Evolutionary conservation across 2,329 filamentous ascomycete genomes (phyloP), one percentile per base, ranked within the genome.

Genomic region (Dothiorella sarmentorum): DNA sequence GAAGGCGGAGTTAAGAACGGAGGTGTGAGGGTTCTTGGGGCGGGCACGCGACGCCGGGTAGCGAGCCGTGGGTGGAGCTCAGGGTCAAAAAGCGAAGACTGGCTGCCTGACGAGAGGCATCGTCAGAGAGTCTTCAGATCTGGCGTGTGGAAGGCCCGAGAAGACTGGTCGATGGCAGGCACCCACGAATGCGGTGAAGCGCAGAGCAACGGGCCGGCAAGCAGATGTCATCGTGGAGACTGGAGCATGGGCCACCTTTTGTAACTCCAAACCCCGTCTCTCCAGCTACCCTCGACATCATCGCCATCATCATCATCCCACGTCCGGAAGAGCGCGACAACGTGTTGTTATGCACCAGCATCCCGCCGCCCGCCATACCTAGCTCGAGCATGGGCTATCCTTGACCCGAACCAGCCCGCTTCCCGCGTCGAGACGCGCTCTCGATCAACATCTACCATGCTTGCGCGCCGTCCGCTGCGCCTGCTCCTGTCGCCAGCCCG

Each of bases 51-150:
- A 47, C 53, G 47, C 29, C 29, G 45, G 27, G 45, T n/a, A 37
- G 45, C 33, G 45, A 52, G 10, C 40, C 40, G 42, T 9, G 44
- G 45, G 35, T 13, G 26, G 38, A 35, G 53, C 45, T 44, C 38
- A 44, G 61, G 51, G 18, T 43, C 17, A 47, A 40, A 37, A 45
- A 49, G 31, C 38, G 49, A 58, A 22, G 55, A 58, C 18, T 58
- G 53, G 55, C 26, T 49, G 44, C 44, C 44, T 38, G 47, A 33
- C 20, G 20, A 38, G 33, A 37, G 47, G 47, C 47, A 52, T 52
- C 27, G 33, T 37, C 11, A 26, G 18, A n/a, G 17, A 18, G 18
- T 5, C n/a, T 9, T 22, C 20, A 9, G 18, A n/a, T 18, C 18
- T 6, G 43, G 9, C 4, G 43, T 29, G 45, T 20, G 38, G 38